Evolutionary conservation across 2,329 filamentous ascomycete species (phyloP).

Genomic region (Lithohypha guttulata): DNA sequence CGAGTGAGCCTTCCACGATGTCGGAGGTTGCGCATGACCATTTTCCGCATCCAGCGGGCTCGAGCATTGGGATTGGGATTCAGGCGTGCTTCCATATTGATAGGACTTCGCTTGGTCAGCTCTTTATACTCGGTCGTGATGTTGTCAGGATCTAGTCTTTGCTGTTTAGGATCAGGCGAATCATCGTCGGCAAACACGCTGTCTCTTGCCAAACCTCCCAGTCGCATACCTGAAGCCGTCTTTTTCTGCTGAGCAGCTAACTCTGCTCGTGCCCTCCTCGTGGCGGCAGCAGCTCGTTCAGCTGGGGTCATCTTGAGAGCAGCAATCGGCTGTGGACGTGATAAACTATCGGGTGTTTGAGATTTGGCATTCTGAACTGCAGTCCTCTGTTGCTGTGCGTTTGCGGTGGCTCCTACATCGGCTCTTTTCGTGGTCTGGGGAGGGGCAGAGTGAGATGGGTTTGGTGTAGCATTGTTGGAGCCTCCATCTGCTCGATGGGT

Average conservation of each 20-base stretch:
- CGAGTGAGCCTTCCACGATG: conserved; percentile 56
- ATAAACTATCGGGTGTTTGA: background rate
- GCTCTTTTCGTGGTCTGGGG: conserved; percentile 1
- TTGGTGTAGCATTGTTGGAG: conserved; percentile 8
- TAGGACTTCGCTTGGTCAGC: conserved; percentile 33
- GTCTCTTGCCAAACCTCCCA: conserved; percentile 10
- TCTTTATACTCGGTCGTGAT: conserved; percentile 5
- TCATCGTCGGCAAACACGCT: conserved; percentile 12
- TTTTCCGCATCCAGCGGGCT: conserved; percentile 68
- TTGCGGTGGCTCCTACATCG: background rate
- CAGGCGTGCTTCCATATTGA: conserved; percentile 51
- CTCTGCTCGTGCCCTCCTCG: background rate
- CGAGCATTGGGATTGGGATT: conserved; percentile 67
- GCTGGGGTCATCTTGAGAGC: background rate
- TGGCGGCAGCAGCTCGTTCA: background rate
- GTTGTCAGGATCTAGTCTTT: background rate
- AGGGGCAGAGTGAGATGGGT: conserved; percentile 4
- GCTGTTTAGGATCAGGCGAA: too few relatives aligned
- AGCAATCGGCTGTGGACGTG: background rate
- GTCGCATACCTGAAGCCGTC: background rate
- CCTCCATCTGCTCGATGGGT: conserved; percentile 1
- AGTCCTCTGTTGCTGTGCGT: background rate
- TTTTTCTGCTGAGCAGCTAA: conserved; percentile 5
- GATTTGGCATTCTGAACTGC: background rate
- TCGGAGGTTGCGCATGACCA: conserved; percentile 66